Evolutionary conservation across 2,329 filamentous ascomycete genomes (phyloP).

Genomic region (Immersiporthe knoxdaviesiana): DNA sequence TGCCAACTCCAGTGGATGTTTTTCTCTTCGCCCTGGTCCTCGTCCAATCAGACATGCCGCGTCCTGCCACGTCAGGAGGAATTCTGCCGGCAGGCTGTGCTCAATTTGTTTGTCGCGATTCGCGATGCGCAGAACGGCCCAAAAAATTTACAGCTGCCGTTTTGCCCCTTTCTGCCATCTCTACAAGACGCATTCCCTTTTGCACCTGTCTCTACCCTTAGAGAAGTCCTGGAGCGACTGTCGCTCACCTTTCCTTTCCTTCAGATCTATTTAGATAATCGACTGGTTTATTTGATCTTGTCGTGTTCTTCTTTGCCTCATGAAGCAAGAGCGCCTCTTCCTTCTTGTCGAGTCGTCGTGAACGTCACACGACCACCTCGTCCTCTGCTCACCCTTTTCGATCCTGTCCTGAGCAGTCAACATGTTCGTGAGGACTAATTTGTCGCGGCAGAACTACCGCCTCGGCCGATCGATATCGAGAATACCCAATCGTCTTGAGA

Average conservation of each 20-base stretch:
- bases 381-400: conserved; percentile 29
- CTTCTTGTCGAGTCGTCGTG: conserved; percentile 17
- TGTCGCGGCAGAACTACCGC: conserved; percentile 35
- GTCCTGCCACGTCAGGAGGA: neutral
- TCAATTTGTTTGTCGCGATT: neutral
- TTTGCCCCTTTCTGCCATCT: neutral
- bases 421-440: conserved; percentile 40
- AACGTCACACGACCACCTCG: conserved; percentile 14
- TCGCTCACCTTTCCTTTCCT: neutral
- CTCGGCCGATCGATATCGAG: conserved; percentile 32
- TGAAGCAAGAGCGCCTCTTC: conserved; percentile 18
- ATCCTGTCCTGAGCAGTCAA: conserved; percentile 30
- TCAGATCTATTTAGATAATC: neutral
- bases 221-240: neutral
- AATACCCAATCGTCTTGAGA: conserved; percentile 14
- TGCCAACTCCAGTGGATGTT: no score
- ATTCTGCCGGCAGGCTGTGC: neutral
- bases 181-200: neutral
- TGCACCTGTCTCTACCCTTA: neutral
- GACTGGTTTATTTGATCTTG: neutral
- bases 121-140: neutral
- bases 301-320: neutral
- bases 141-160: neutral
- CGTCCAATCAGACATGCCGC: conserved; percentile 1
- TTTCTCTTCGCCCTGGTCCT: neutral